Conservation (phyloP, 169 alveolate species). For the Plasmodium adleri region DNA sequence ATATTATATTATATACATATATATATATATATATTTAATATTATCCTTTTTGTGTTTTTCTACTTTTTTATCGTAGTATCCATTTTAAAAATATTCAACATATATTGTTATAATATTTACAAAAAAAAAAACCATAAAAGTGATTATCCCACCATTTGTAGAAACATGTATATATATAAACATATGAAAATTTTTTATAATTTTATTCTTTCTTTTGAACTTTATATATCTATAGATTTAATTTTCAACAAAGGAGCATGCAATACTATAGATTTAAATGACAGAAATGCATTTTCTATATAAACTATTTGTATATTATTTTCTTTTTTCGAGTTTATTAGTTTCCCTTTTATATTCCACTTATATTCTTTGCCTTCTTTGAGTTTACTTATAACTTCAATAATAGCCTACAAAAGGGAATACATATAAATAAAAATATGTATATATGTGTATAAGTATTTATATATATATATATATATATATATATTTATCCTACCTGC, state of each 20-base stretch:
- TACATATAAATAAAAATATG: background rate
- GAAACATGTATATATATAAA: background rate
- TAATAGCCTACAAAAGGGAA: conserved; percentile 46
- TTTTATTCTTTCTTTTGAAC: background rate
- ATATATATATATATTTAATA: no score
- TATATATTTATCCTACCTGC: conserved; percentile 8
- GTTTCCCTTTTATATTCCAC: conserved; percentile 57
- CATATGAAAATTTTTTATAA: background rate
- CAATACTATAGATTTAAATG: conserved; percentile 18
- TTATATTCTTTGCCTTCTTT: conserved; percentile 40
- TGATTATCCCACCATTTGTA: background rate
- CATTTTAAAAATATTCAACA: no score
- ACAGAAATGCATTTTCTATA: conserved; percentile 62
- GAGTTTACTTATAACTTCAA: conserved; percentile 25
- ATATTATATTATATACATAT: no score
- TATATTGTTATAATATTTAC: no score
- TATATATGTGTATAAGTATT: background rate
- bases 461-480: background rate
- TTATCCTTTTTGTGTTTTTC: no score
- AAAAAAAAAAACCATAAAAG: no score
- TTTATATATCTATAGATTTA: conserved; percentile 56
- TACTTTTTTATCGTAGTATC: no score
- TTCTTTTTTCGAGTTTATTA: conserved; percentile 64
- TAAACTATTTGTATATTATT: conserved; percentile 42
- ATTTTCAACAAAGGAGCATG: conserved; percentile 63